Percentiles rank a stretch among this genome's conserved stretches.
phyloP scores from a whole-genome alignment of 2,329 filamentous ascomycete species.

The Aureobasidium uvarum region DNA sequence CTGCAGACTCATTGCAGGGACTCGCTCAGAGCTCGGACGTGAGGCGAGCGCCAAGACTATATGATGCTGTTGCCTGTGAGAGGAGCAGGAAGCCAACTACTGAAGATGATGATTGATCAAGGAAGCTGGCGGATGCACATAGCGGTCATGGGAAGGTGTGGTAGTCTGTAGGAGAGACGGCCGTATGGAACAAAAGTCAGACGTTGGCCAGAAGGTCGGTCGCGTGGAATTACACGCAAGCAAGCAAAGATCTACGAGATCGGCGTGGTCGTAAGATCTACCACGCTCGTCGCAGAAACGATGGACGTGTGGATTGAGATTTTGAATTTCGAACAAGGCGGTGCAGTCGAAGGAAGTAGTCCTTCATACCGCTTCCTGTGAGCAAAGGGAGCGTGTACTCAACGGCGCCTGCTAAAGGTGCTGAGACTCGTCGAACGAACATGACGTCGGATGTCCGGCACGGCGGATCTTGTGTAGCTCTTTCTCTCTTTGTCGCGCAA shows the following conservation, averaged over 20 bases:
- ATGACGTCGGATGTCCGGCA: constrained; percentile 24
- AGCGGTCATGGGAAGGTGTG: not conserved
- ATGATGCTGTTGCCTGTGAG: too few species aligned
- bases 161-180: not conserved
- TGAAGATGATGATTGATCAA: not conserved
- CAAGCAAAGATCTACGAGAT: constrained; percentile 18
- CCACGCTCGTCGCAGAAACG: not conserved
- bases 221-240: constrained; percentile 18
- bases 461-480: constrained; percentile 16
- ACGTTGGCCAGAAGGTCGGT: constrained; percentile 12
- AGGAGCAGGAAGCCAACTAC: not conserved
- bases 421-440: not conserved
- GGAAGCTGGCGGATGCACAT: not conserved
- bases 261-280: constrained; percentile 13
- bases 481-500: constrained; percentile 17
- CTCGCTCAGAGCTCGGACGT: not conserved
- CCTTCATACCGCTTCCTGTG: too few species aligned
- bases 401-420: not conserved
- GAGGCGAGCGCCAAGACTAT: not conserved
- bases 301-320: not conserved
- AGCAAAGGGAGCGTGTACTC: not conserved
- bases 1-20: not conserved
- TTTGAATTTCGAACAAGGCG: not conserved
- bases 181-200: constrained; percentile 8
- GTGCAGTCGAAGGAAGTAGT: not conserved